A percentile compares a stretch with the other conserved stretches of the same genome.
These are phyloP conservation scores for Adenanthera pavonina DNA, from an alignment of 306 rosid species.

Conservation along the genomic window DNA sequence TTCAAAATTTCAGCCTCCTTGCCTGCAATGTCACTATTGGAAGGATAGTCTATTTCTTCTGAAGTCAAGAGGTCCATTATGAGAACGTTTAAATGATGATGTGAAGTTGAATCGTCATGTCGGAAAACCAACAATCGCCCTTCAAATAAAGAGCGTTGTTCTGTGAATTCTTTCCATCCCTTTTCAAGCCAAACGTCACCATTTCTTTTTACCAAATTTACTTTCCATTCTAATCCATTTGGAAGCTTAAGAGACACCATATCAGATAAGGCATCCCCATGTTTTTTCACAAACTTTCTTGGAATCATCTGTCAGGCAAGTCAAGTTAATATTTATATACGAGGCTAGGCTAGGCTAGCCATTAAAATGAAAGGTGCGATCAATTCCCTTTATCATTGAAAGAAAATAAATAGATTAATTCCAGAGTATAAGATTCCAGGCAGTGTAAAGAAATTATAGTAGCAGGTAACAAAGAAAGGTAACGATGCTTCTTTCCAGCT, in stretches of 20 bases:
- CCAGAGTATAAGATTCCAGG: too few species aligned
- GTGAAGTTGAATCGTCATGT: slow-evolving; percentile 7
- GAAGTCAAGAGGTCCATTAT: slow-evolving; percentile 22
- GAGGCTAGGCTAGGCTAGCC: too few species aligned
- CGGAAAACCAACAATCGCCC: slow-evolving; percentile 38
- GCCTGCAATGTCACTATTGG: neutral
- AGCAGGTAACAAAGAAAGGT: too few species aligned
- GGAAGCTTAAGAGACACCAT: neutral
- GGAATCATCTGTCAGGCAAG: neutral
- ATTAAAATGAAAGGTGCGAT: too few species aligned
- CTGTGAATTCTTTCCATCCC: slow-evolving; percentile 49
- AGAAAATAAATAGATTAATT: too few species aligned
- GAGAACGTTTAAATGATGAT: neutral
- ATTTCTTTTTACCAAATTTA: slow-evolving; percentile 29
- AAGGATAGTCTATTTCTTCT: slow-evolving; percentile 25
- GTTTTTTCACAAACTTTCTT: neutral
- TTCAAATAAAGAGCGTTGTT: slow-evolving; percentile 28
- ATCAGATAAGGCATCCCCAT: neutral
- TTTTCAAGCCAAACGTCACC: slow-evolving; percentile 41
- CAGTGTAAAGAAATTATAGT: too few species aligned
- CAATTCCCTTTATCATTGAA: too few species aligned
- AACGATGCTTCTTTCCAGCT: too few species aligned
- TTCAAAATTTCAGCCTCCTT: too few species aligned
- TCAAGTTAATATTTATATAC: neutral
- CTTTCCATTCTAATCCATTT: slow-evolving; percentile 33